phyloP scores from a whole-genome alignment of 2,329 filamentous ascomycete species.

The Diaporthe caulivora region DNA sequence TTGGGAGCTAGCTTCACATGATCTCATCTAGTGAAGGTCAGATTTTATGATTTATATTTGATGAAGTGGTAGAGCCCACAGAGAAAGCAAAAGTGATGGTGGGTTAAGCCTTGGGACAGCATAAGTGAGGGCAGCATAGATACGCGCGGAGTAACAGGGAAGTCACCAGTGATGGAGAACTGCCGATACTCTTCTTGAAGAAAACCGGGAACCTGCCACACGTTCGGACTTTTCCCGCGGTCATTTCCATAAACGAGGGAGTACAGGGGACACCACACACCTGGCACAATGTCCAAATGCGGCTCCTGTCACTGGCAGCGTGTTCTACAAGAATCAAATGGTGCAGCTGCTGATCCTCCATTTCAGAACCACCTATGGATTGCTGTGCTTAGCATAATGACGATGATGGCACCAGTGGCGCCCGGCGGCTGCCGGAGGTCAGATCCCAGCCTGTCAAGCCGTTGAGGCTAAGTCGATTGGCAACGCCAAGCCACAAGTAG shows the following conservation, averaged over 20 bases:
- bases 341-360: neutral
- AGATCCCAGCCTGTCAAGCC: slow-evolving; percentile 15
- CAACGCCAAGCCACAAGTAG: slow-evolving; percentile 17
- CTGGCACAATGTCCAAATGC: neutral
- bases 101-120: neutral
- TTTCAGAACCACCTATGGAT: neutral
- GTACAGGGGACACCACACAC: neutral
- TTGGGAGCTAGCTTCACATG: neutral
- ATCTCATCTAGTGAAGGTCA: neutral
- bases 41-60: accelerated
- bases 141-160: neutral
- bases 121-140: neutral
- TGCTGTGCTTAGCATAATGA: neutral
- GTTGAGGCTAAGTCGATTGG: neutral
- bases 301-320: neutral
- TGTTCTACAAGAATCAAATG: neutral
- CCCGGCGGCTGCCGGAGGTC: slow-evolving; percentile 1
- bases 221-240: neutral
- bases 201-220: neutral
- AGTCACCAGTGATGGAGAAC: neutral
- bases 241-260: neutral
- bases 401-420: neutral
- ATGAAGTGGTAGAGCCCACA: neutral
- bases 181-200: neutral
- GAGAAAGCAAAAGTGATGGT: neutral